Conservation (phyloP, 2,329 filamentous ascomycete species). For the Aspergillus sp. region DNA sequence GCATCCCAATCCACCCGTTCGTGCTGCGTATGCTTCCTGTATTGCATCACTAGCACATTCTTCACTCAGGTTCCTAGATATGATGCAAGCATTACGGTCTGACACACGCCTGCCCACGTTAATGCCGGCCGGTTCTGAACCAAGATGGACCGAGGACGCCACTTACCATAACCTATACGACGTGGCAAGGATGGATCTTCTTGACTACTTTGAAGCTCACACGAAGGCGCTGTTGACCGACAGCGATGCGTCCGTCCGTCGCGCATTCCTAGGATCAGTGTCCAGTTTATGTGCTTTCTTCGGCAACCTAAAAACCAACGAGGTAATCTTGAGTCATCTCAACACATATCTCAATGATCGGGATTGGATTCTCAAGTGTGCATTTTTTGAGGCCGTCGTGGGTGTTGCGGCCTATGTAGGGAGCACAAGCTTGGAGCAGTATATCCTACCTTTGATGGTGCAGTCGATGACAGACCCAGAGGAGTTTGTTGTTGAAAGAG, state of each 20-base stretch:
- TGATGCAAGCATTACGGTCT: constrained; percentile 82
- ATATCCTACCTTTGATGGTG: constrained; percentile 92
- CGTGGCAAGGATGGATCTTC: constrained; percentile 76
- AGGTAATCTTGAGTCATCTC: constrained; percentile 92
- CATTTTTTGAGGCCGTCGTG: constrained; percentile 93
- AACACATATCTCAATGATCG: constrained; percentile 97
- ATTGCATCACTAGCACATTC: constrained; percentile 85
- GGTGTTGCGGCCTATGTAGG: constrained; percentile 90
- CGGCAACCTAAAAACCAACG: constrained; percentile 84
- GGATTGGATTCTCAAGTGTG: constrained; percentile 95
- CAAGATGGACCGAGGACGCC: constrained; percentile 64
- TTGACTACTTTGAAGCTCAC: constrained; percentile 81
- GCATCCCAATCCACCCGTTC: constrained; percentile 67
- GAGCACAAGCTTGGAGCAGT: constrained; percentile 85
- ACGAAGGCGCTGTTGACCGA: constrained; percentile 90
- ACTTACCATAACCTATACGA: constrained; percentile 85
- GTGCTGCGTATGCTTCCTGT: constrained; percentile 90
- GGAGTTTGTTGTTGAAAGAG: constrained; percentile 89
- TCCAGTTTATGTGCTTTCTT: constrained; percentile 94
- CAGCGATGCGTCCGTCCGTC: constrained; percentile 76
- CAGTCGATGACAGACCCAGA: constrained; percentile 91
- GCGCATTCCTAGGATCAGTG: constrained; percentile 89
- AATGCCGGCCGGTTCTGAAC: constrained; percentile 73
- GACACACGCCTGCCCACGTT: constrained; percentile 77
- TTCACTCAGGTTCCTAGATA: constrained; percentile 80